phyloP scores from a whole-genome alignment of 73 alveolate species.

The Chromera velia region DNA sequence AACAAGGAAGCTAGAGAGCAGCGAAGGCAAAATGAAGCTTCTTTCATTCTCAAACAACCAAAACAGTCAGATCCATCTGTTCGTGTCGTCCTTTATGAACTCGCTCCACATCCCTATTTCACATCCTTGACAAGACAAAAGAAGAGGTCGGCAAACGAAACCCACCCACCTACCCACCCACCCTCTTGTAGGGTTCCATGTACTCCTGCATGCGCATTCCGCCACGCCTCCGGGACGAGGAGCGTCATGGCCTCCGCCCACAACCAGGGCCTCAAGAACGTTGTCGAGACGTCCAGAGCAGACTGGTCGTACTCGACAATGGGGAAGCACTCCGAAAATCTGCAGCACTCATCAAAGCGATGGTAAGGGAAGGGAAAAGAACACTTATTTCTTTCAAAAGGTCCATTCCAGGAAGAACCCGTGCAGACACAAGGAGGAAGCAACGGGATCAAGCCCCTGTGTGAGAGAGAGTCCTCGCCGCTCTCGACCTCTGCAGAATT shows the following conservation, averaged over 20 bases:
- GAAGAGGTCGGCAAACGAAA: conserved; percentile 5
- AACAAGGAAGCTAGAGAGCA: not conserved
- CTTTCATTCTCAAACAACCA: too few relatives aligned
- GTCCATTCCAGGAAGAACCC: too few relatives aligned
- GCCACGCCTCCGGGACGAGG: conserved; percentile 45
- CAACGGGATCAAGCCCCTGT: too few relatives aligned
- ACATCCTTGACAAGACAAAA: too few relatives aligned
- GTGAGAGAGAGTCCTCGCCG: conserved; percentile 14
- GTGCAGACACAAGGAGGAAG: too few relatives aligned
- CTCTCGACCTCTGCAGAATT: too few relatives aligned
- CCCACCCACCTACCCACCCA: too few relatives aligned
- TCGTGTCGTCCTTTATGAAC: not conserved
- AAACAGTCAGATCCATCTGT: not conserved
- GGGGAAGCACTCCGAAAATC: not conserved
- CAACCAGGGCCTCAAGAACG: conserved; percentile 32
- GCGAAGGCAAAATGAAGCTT: too few relatives aligned
- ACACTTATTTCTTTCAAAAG: too few relatives aligned
- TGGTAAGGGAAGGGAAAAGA: too few relatives aligned
- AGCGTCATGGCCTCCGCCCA: conserved; percentile 34
- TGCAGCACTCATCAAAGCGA: too few relatives aligned
- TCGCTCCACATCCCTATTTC: too few relatives aligned
- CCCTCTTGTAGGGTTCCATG: not conserved
- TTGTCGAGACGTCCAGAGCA: conserved; percentile 26
- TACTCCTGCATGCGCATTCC: not conserved
- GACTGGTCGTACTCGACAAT: not conserved